A percentile compares a stretch with the other conserved stretches of the same genome.
These are phyloP conservation scores for Dryas integrifolia DNA, from an alignment of 331 rosid species.

Conservation along the genomic window DNA sequence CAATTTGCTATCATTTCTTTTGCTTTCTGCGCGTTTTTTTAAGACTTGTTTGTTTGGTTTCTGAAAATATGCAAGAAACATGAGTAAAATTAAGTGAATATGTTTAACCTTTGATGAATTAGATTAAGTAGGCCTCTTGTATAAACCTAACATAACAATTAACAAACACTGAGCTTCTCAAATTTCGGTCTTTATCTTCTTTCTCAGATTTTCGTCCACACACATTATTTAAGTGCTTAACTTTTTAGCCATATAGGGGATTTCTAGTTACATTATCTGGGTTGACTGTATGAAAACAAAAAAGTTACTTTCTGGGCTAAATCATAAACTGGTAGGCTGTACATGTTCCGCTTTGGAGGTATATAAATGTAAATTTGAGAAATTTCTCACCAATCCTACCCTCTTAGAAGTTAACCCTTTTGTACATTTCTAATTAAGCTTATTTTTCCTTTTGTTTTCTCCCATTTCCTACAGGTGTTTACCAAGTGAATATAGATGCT, in stretches of 20 bases:
- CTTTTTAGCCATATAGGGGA: not conserved
- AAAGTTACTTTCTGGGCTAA: too few species aligned
- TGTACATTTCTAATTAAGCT: not conserved
- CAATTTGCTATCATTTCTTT: not conserved
- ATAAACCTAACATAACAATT: not conserved
- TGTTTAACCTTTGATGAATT: not conserved
- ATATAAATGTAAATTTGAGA: not conserved
- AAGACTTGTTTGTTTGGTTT: conserved; percentile 14
- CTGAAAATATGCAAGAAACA: not conserved
- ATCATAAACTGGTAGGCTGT: too few species aligned
- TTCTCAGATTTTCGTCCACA: too few species aligned
- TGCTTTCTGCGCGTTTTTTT: conserved; percentile 5
- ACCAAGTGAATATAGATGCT: conserved; percentile 65
- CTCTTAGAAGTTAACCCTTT: not conserved
- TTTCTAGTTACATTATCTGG: not conserved
- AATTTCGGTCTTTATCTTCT: not conserved
- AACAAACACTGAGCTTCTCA: not conserved
- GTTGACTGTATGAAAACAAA: too few species aligned
- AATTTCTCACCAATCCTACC: not conserved
- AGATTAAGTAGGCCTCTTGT: not conserved
- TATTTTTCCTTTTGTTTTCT: not conserved
- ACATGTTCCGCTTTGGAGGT: too few species aligned
- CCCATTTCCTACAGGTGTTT: conserved; percentile 53
- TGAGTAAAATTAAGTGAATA: not conserved
- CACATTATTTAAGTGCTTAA: not conserved